Evolutionary conservation across 1,139 yeast genomes (phyloP), one percentile per base, ranked within the genome.

Genomic region (Pichia sp.): DNA sequence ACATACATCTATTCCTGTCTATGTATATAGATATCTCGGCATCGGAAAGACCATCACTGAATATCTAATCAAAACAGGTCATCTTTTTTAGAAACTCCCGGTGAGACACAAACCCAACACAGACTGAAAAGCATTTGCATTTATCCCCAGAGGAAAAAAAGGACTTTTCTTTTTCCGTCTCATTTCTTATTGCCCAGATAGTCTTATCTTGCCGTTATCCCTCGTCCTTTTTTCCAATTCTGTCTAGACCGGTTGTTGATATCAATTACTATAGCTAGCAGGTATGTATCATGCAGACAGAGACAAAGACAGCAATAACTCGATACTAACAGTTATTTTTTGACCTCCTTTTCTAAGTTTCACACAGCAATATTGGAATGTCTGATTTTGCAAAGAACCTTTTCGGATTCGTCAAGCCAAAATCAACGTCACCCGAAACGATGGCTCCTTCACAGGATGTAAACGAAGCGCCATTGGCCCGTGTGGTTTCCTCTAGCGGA

Each of bases 351-450:
- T 5, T 40, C 43, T 40, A 9, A 16, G n/a, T 10, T 40, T 40
- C 9, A 40, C n/a, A n/a, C 34, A 31, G 34, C 34, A 31, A 31
- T 31, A 31, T 12, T 12, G n/a, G n/a, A 40, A 83, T 83, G 87
- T 83, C 84, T 46, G 87, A 82, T 63, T 82, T 82, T 71, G 84
- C 86, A 50, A 82, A 80, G 66, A 75, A 81, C 38, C 74, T 83
- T 47, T 81, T 83, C 66, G 84, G 84, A 50, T 80, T 83, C 64
- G 78, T 83, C 55, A 53, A 51, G 20, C 55, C 50, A 42, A 53
- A 51, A 27, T 45, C 50, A 10, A 17, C 42, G 2, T 49, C 41
- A 48, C 27, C 48, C 16, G 29, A 40, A 43, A 44, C 46, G 40
- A 42, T 41, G 12, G 33, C 14, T 30, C 24, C 16, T 10, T 14